Percentiles rank a stretch among this genome's conserved stretches.
Conservation (phyloP, 345 rosid genomes). For the Hypericum perforatum region DNA sequence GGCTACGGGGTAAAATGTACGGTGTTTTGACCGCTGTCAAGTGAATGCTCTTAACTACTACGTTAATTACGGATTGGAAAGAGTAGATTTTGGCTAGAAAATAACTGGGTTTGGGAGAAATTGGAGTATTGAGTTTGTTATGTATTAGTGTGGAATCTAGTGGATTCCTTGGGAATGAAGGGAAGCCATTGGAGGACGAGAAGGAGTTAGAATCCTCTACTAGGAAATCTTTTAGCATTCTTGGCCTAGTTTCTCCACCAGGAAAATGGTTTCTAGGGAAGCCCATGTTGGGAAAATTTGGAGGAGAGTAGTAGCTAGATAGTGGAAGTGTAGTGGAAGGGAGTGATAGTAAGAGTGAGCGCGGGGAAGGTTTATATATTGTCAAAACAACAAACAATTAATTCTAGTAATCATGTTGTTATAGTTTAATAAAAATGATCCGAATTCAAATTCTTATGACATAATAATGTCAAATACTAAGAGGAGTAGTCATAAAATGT, state of each 20-base stretch:
- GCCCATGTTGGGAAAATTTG: constrained; percentile 11
- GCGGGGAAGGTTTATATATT: background rate
- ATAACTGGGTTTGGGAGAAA: constrained; percentile 7
- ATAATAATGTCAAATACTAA: too few relatives aligned
- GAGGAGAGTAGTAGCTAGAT: background rate
- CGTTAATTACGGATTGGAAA: constrained; percentile 39
- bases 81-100: constrained; percentile 24
- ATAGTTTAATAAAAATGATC: too few relatives aligned
- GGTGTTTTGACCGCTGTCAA: constrained; percentile 26
- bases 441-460: too few relatives aligned
- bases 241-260: constrained; percentile 17
- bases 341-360: too few relatives aligned
- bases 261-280: constrained; percentile 17
- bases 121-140: constrained; percentile 4
- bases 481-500: too few relatives aligned
- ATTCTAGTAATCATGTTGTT: too few relatives aligned
- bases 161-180: constrained; percentile 22
- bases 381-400: background rate
- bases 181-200: constrained; percentile 28
- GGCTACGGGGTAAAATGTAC: constrained; percentile 39
- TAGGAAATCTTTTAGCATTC: constrained; percentile 77
- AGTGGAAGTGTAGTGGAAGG: constrained; percentile 9
- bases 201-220: constrained; percentile 40
- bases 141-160: constrained; percentile 10
- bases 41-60: constrained; percentile 39